Percentiles rank a stretch among this genome's conserved stretches.
Conservation (phyloP, 768 basidiomycete genomes). For the Cantharellus anzutake region DNA sequence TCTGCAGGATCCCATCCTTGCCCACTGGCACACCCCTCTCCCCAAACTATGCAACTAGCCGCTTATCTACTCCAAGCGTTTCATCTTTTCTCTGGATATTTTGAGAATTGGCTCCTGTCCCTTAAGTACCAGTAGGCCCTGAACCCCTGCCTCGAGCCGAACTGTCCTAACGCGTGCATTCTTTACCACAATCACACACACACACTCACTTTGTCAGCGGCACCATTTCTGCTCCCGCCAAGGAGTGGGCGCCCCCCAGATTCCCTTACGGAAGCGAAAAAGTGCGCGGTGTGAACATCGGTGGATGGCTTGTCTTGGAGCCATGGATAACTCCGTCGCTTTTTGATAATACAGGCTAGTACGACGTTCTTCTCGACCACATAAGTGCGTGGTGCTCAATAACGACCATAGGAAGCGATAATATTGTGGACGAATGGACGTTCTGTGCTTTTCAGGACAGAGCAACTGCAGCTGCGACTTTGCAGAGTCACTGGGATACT, state of each 20-base stretch:
- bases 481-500: conserved; percentile 44
- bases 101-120: too few relatives aligned
- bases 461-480: neutral
- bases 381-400: too few relatives aligned
- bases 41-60: too few relatives aligned
- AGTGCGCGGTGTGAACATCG: conserved; percentile 3
- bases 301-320: conserved; percentile 6
- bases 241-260: neutral
- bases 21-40: too few relatives aligned
- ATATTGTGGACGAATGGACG: conserved; percentile 6
- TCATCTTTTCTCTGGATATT: too few relatives aligned
- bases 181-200: neutral
- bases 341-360: conserved; percentile 8
- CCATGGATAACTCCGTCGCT: conserved; percentile 5
- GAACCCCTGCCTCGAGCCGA: too few relatives aligned
- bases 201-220: neutral
- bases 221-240: neutral
- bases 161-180: too few relatives aligned
- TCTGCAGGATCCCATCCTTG: too few relatives aligned
- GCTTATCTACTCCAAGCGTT: too few relatives aligned
- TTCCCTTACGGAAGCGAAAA: conserved; percentile 1
- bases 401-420: conserved; percentile 4
- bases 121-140: too few relatives aligned
- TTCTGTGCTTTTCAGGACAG: conserved; percentile 2
- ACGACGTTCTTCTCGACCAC: neutral